Evolutionary conservation across 495 filamentous ascomycete genomes (phyloP).

Genomic region (Penicillium desertorum): DNA sequence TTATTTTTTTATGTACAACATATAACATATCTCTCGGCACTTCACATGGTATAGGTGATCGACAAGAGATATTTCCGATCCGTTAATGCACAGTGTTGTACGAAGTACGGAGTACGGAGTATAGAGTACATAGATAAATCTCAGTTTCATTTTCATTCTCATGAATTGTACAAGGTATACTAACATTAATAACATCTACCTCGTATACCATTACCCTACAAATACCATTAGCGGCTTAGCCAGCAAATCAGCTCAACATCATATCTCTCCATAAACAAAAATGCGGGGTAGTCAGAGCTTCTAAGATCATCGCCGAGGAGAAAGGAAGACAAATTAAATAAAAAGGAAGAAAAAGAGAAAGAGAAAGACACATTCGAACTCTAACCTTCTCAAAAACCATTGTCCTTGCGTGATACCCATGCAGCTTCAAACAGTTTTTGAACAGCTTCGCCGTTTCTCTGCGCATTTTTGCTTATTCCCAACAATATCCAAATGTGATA

Average conservation of each 20-base stretch:
- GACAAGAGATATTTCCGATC: neutral
- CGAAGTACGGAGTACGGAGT: neutral
- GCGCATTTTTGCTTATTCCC: neutral
- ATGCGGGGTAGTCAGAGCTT: slow-evolving; percentile 24
- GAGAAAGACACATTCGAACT: neutral
- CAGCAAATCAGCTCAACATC: neutral
- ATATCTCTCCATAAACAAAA: slow-evolving; percentile 2
- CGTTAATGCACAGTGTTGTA: neutral
- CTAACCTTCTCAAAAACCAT: neutral
- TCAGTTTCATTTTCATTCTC: too few relatives aligned
- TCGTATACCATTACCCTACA: neutral
- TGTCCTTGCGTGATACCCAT: neutral
- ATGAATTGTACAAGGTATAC: too few relatives aligned
- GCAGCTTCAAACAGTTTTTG: neutral
- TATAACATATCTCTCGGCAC: neutral
- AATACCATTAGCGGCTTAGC: neutral
- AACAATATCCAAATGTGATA: neutral
- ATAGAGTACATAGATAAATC: neutral
- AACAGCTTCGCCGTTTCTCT: neutral
- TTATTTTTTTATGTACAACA: neutral
- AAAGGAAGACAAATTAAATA: neutral
- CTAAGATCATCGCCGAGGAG: neutral
- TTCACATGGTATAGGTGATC: neutral
- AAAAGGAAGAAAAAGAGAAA: neutral
- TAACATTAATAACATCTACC: neutral